These are phyloP conservation scores for Kluyveromyces starmeri DNA, from an alignment of 805 yeast genomes.

Conservation along the genomic window DNA sequence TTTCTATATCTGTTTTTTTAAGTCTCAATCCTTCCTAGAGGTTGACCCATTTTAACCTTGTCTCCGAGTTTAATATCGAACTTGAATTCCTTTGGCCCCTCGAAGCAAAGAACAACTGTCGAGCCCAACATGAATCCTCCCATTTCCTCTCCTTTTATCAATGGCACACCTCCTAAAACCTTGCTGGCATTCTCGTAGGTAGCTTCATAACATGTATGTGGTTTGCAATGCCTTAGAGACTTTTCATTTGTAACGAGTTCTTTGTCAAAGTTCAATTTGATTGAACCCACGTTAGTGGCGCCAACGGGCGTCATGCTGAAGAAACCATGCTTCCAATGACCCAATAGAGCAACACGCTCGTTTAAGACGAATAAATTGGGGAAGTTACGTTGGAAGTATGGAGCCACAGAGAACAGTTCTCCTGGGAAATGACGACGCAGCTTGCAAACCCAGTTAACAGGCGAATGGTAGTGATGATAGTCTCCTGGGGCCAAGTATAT, in stretches of 20 bases:
- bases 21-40: conserved; percentile 42
- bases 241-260: conserved; percentile 77
- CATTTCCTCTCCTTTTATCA: conserved; percentile 85
- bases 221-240: conserved; percentile 39
- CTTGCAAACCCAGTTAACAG: conserved; percentile 92
- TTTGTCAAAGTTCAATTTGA: conserved; percentile 83
- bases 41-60: conserved; percentile 76
- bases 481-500: conserved; percentile 97
- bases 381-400: conserved; percentile 83
- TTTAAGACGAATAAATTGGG: conserved; percentile 83
- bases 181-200: conserved; percentile 75
- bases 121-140: conserved; percentile 97
- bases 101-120: conserved; percentile 93
- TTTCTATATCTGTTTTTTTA: not conserved
- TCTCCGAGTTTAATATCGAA: conserved; percentile 68
- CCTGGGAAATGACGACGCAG: conserved; percentile 93
- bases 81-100: conserved; percentile 77
- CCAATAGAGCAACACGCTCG: conserved; percentile 90
- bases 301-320: conserved; percentile 99
- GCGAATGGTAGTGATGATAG: conserved; percentile 94
- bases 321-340: conserved; percentile 95
- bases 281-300: conserved; percentile 97
- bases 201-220: conserved; percentile 88
- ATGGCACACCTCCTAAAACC: conserved; percentile 76
- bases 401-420: conserved; percentile 91